phyloP scores from a whole-genome alignment of 23 red algal species.

The Chondrus crispus region DNA sequence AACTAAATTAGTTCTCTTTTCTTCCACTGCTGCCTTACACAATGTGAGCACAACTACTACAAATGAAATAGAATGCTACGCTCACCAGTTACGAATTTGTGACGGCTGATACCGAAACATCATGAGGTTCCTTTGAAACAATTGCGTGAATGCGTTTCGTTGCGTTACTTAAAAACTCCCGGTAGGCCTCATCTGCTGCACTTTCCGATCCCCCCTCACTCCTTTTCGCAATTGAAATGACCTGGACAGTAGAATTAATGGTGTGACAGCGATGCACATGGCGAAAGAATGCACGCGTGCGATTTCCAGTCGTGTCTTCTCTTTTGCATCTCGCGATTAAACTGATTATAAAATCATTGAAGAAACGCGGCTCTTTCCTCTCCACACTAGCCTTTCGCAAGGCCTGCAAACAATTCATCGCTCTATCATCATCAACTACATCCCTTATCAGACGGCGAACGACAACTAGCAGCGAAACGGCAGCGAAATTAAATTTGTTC shows the following conservation, averaged over 20 bases:
- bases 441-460: constrained; percentile 31
- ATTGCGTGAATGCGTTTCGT: no score
- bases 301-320: constrained; percentile 2
- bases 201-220: no score
- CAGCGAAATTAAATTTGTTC: constrained; percentile 27
- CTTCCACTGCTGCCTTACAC: no score
- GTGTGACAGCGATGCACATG: background rate
- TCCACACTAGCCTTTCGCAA: constrained; percentile 2
- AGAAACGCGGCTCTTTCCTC: constrained; percentile 33
- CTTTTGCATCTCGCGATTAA: constrained; percentile 2
- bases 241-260: background rate
- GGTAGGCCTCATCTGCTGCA: no score
- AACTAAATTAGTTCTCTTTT: no score
- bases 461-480: constrained; percentile 16
- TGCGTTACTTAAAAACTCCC: no score
- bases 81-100: no score
- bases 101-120: no score
- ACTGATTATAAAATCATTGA: constrained; percentile 23
- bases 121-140: no score
- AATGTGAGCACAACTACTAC: no score
- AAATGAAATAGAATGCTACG: no score
- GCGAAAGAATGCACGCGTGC: constrained; percentile 15
- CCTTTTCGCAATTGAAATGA: constrained; percentile 1
- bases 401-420: constrained; percentile 31
- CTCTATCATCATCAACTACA: constrained; percentile 21